These are phyloP conservation scores for Coffea canephora DNA, from an alignment of 257 asterid genomes.

Conservation along the genomic window DNA sequence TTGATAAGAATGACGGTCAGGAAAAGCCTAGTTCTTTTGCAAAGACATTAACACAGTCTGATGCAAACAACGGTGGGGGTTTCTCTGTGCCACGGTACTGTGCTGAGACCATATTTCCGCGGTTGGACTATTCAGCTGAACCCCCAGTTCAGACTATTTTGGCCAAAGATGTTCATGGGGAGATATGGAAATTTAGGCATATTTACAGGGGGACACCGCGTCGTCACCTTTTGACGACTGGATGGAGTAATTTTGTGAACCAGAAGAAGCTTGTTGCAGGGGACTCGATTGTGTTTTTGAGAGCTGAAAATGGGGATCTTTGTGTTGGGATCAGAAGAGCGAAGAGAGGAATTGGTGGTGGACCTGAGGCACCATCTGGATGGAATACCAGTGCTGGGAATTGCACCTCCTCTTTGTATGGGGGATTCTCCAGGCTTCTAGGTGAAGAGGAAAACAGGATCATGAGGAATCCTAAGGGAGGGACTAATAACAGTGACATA, in stretches of 20 bases:
- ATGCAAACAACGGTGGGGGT: constrained; percentile 82
- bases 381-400: constrained; percentile 50
- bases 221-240: constrained; percentile 71
- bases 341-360: constrained; percentile 54
- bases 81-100: constrained; percentile 82
- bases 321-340: constrained; percentile 73
- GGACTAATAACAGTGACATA: constrained; percentile 23
- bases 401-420: constrained; percentile 25
- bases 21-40: constrained; percentile 69
- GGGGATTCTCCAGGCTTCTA: constrained; percentile 36
- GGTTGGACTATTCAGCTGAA: constrained; percentile 71
- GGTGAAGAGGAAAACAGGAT: constrained; percentile 35
- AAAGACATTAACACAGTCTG: constrained; percentile 79
- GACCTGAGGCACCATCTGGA: constrained; percentile 51
- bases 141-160: constrained; percentile 79
- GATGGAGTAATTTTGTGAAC: constrained; percentile 84
- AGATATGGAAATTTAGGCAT: constrained; percentile 69
- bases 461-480: constrained; percentile 27
- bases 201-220: constrained; percentile 79
- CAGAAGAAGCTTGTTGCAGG: constrained; percentile 83
- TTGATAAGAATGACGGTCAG: constrained; percentile 41
- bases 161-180: constrained; percentile 74
- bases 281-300: constrained; percentile 69
- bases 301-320: constrained; percentile 75
- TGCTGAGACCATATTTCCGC: constrained; percentile 80